Base-by-base conservation (phyloP, 108 stramenopile species). In the Mayamaea pseudoterrestris region DNA sequence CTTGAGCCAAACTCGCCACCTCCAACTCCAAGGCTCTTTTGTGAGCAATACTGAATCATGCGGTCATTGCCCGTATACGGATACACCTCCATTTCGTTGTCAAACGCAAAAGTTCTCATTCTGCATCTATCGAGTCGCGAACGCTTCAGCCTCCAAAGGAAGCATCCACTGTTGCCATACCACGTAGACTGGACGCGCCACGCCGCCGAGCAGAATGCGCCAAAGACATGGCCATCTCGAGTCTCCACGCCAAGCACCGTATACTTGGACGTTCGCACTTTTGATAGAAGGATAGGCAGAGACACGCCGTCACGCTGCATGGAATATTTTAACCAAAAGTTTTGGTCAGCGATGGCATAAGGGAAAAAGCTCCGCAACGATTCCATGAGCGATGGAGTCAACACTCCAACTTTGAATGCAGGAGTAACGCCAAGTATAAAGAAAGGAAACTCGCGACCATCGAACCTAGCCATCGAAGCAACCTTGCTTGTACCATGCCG, bases 21-120 rank as follows among this genome's bases (percentile, higher is more conserved):
- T 7, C 86, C 86, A 18, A 88, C 57, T 3, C 74, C 86, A 25
- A 88, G 42, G 30, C 68, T 73, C 41, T 78, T 71, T 8, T 57
- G 57, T 0, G 76, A 77, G 45, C 80, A 83, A 30, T 76, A 66
- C 48, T 88, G 86, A 26, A 71, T 56, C 18, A 65, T 54, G 44
- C 75, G 59, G 47, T 83, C 81, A 45, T 47, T 35, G 14, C 86
- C 81, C 41, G 76, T 76, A 36, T 67, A 80, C 8, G 80, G 73
- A 47, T 60, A 88, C 6, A 88, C 73, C 55, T 88, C 78, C 44
- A 88, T 79, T 39, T 87, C 80, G 8, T 66, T 71, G 48, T 87
- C 85, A 22, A 61, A 27, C 17, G 11, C 18, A 28, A 26, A 41
- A 22, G 26, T 55, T 28, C 42, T 27, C 9, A 4, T 55, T 3